Conservation (phyloP, 1,284 basidiomycete species). For the Fereydounia khargensis region DNA sequence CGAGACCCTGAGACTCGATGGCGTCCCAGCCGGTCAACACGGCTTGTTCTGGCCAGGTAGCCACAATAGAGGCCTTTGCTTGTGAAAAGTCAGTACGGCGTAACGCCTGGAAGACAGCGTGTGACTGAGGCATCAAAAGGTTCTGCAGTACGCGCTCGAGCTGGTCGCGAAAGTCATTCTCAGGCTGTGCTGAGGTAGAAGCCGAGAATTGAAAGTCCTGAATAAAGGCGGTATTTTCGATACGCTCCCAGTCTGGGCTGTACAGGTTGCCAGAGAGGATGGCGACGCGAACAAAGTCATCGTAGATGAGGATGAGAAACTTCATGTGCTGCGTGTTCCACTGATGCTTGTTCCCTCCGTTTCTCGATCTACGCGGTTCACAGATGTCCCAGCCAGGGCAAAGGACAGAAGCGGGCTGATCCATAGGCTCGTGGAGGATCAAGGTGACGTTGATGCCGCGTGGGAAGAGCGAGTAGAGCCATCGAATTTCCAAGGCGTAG, state of each 20-base stretch:
- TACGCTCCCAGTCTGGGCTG: constrained; percentile 47
- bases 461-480: constrained; percentile 44
- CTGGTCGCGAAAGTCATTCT: constrained; percentile 26
- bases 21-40: constrained; percentile 33
- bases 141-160: constrained; percentile 27
- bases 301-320: constrained; percentile 43
- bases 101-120: constrained; percentile 18
- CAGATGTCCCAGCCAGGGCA: constrained; percentile 38
- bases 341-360: constrained; percentile 38
- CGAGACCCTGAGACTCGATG: constrained; percentile 43
- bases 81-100: constrained; percentile 18
- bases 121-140: constrained; percentile 30
- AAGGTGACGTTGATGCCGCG: constrained; percentile 34
- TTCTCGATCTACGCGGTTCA: constrained; percentile 29
- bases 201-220: constrained; percentile 42
- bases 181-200: not conserved
- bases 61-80: constrained; percentile 32
- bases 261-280: constrained; percentile 49
- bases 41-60: constrained; percentile 32
- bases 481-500: constrained; percentile 46
- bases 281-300: constrained; percentile 29
- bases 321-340: constrained; percentile 48
- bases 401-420: constrained; percentile 5
- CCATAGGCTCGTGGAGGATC: constrained; percentile 28
- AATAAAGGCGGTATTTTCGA: constrained; percentile 49